Evolutionary conservation across 805 yeast genomes (phyloP), one percentile per base, ranked within the genome.

Genomic region (Lipomyces starkeyi): DNA sequence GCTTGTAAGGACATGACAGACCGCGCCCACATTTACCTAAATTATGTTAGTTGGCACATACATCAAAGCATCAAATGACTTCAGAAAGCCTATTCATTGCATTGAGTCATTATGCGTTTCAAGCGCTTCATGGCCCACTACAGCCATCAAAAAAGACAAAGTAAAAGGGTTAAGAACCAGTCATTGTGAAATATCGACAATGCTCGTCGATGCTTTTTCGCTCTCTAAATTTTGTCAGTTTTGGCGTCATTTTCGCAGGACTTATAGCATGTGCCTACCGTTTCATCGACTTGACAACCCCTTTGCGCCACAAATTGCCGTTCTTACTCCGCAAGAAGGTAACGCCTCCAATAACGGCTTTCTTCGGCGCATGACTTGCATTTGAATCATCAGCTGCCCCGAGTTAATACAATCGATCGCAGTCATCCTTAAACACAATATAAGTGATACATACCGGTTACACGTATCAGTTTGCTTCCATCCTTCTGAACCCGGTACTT

Each of bases 21-120:
- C 86, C 86, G 69, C 84, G 83, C 60, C 79, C 78, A 74, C 95
- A 88, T 20, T 77, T 74, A 1, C 90, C 90, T 81, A 76, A 25
- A 47, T 68, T 66, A 65, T 17, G 49, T 43, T n/a, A 43, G 49
- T 17, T 43, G 20, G 20, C 6, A 5, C 49, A 17, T 6, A 17
- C 49, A 43, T 17, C 49, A 43, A 43, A n/a, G 6, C 49, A 43
- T 17, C 49, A 43, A 43, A n/a, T 17, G 49, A 17, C 22, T 17
- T 43, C 22, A n/a, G 49, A 14, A 55, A 53, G 61, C 35, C 20
- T 40, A 59, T 35, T n/a, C 57, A 65, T 22, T 27, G 29, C 37
- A 59, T n/a, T 17, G 60, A 43, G 22, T 17, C 20, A 43, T 5
- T 6, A 43, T 43, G 7, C 20, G 9, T 43, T n/a, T 27, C 2